Evolutionary conservation across 768 basidiomycete species (phyloP).

Genomic region (Xerocomellus intermedius): DNA sequence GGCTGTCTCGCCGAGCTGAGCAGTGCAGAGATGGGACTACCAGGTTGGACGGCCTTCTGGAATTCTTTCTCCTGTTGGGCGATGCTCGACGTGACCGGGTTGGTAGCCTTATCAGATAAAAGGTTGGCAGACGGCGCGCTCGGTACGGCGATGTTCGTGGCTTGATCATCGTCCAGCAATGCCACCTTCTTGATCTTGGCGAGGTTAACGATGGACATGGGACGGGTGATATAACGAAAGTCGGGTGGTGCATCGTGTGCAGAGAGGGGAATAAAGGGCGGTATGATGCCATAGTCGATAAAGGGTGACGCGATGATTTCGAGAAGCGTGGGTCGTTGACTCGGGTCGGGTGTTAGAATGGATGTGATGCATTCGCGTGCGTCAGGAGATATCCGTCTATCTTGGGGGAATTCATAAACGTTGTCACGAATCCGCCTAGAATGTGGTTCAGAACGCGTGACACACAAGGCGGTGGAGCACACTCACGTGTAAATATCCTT

Average conservation of each 20-base stretch:
- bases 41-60: conserved; percentile 93
- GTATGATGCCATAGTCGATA: conserved; percentile 80
- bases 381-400: conserved; percentile 66
- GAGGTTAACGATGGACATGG: conserved; percentile 68
- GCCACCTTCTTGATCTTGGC: conserved; percentile 59
- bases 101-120: conserved; percentile 24
- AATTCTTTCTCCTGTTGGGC: conserved; percentile 95
- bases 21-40: conserved; percentile 89
- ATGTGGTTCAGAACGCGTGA: conserved; percentile 4
- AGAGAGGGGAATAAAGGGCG: conserved; percentile 73
- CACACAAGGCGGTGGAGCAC: neutral
- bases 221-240: conserved; percentile 63
- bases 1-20: conserved; percentile 89
- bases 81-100: conserved; percentile 57
- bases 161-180: conserved; percentile 62
- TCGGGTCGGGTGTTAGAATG: conserved; percentile 85
- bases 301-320: conserved; percentile 84
- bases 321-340: conserved; percentile 75
- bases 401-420: conserved; percentile 86
- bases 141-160: conserved; percentile 43
- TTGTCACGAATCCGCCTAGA: conserved; percentile 88
- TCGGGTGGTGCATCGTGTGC: conserved; percentile 76
- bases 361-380: conserved; percentile 75
- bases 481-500: conserved; percentile 91
- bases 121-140: conserved; percentile 27